A percentile compares a stretch with the other conserved stretches of the same genome.
Conservation (phyloP, 2,329 filamentous ascomycete species). For the Penicillium crustosum region DNA sequence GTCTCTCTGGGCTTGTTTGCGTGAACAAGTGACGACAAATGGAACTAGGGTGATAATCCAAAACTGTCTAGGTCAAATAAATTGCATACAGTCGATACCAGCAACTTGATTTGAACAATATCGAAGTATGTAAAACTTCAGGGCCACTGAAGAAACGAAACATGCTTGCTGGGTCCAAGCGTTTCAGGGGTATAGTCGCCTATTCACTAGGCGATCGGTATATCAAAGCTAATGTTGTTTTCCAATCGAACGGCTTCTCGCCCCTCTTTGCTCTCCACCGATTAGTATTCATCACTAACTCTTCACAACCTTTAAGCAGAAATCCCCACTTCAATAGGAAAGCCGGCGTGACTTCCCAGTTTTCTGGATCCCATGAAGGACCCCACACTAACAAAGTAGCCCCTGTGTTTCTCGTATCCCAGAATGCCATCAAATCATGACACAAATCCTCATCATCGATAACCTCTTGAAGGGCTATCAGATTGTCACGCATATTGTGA, state of each 20-base stretch:
- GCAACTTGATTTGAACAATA: too few species aligned
- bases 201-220: background rate
- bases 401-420: slow-evolving; percentile 20
- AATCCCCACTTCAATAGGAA: slow-evolving; percentile 41
- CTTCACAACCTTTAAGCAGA: slow-evolving; percentile 35
- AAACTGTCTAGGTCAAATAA: too few species aligned
- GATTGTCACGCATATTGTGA: slow-evolving; percentile 40
- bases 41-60: too few species aligned
- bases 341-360: slow-evolving; percentile 42
- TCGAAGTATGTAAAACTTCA: too few species aligned
- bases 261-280: slow-evolving; percentile 36
- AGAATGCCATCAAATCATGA: slow-evolving; percentile 33
- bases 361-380: slow-evolving; percentile 32
- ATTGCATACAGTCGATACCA: too few species aligned
- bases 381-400: slow-evolving; percentile 40
- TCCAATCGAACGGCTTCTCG: slow-evolving; percentile 27
- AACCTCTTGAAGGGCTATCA: slow-evolving; percentile 31
- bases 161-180: background rate
- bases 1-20: too few species aligned
- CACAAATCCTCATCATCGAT: slow-evolving; percentile 44
- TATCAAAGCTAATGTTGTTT: background rate
- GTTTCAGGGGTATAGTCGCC: too few species aligned
- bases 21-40: too few species aligned
- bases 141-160: too few species aligned
- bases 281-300: slow-evolving; percentile 38